phyloP scores from a whole-genome alignment of 345 rosid genomes.

The Physaria fendleri region DNA sequence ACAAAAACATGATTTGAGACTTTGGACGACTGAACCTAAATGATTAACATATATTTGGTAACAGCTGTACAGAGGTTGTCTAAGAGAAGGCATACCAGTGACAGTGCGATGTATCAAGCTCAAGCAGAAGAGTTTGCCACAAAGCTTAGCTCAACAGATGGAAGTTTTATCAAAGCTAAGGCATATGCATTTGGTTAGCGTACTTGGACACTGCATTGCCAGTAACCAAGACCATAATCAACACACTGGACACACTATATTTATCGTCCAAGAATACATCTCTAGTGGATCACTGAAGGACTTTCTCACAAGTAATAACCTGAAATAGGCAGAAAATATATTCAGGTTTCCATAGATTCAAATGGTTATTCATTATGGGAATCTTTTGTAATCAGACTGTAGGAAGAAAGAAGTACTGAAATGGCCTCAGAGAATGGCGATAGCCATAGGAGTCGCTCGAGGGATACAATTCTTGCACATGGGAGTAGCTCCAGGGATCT shows the following conservation, averaged over 20 bases:
- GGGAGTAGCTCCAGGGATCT: slow-evolving; percentile 75
- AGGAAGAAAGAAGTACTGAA: slow-evolving; percentile 69
- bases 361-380: not conserved
- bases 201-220: slow-evolving; percentile 78
- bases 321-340: not conserved
- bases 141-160: slow-evolving; percentile 57
- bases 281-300: slow-evolving; percentile 60
- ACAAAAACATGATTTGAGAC: not conserved
- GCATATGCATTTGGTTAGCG: slow-evolving; percentile 73
- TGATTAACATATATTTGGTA: slow-evolving; percentile 5
- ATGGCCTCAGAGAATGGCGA: slow-evolving; percentile 92
- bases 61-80: slow-evolving; percentile 71
- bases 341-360: not conserved
- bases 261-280: slow-evolving; percentile 63
- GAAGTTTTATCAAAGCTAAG: slow-evolving; percentile 80
- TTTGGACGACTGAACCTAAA: not conserved
- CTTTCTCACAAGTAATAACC: slow-evolving; percentile 54
- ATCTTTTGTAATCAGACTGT: slow-evolving; percentile 44
- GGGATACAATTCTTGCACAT: slow-evolving; percentile 92
- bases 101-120: slow-evolving; percentile 61
- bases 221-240: slow-evolving; percentile 67
- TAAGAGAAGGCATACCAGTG: slow-evolving; percentile 58
- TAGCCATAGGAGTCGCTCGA: slow-evolving; percentile 70
- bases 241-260: slow-evolving; percentile 40
- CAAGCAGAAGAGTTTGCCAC: slow-evolving; percentile 61